These are phyloP conservation scores for Monosporascus cannonballus DNA, from an alignment of 2,329 filamentous ascomycete genomes.

Conservation along the genomic window DNA sequence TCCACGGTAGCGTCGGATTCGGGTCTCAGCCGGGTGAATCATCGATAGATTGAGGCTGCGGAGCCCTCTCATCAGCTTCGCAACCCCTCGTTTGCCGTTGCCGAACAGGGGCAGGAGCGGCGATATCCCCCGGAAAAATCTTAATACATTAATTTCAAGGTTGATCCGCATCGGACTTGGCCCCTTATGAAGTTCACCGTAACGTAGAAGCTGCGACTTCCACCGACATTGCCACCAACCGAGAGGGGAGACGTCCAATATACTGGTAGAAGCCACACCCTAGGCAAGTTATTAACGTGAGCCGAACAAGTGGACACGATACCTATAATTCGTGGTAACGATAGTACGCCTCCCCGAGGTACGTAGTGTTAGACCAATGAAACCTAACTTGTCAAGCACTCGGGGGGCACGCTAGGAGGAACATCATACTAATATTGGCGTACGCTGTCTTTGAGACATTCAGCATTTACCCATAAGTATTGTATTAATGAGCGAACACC, in stretches of 20 bases:
- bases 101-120: neutral
- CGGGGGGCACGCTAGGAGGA: too few relatives aligned
- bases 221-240: neutral
- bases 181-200: neutral
- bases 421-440: too few relatives aligned
- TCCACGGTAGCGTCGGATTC: neutral
- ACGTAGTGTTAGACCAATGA: too few relatives aligned
- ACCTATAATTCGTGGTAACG: neutral
- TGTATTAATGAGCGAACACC: too few relatives aligned
- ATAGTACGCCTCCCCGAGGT: neutral
- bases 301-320: too few relatives aligned
- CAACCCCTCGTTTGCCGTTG: neutral
- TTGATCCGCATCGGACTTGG: neutral
- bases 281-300: too few relatives aligned
- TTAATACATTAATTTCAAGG: too few relatives aligned
- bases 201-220: neutral
- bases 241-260: neutral
- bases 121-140: neutral
- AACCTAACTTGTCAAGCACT: too few relatives aligned
- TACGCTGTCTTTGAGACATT: too few relatives aligned
- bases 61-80: neutral
- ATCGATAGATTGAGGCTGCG: neutral
- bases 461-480: too few relatives aligned
- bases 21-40: neutral
- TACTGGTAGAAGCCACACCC: too few relatives aligned